phyloP scores from a whole-genome alignment of 2,329 filamentous ascomycete species.

The Zymoseptoria brevis region DNA sequence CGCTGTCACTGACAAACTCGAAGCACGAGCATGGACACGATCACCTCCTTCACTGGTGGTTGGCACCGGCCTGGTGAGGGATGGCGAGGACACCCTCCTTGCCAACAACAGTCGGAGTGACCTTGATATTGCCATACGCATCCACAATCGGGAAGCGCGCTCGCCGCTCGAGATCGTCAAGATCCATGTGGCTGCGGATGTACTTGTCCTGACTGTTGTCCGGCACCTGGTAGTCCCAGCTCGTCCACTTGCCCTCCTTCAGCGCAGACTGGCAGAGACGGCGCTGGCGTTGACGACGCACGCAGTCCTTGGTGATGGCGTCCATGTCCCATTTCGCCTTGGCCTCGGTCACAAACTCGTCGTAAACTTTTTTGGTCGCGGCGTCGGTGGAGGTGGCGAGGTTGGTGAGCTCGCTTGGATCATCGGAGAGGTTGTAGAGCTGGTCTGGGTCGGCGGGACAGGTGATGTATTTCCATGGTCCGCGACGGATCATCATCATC shows the following conservation, averaged over 20 bases:
- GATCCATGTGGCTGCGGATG: constrained; percentile 73
- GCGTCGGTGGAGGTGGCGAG: constrained; percentile 43
- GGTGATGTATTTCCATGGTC: constrained; percentile 82
- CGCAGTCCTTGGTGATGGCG: constrained; percentile 63
- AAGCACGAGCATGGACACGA: too few relatives aligned
- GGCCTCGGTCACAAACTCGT: constrained; percentile 67
- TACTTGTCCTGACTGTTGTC: constrained; percentile 61
- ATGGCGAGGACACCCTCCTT: constrained; percentile 19
- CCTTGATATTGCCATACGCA: constrained; percentile 31
- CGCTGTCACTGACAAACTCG: not conserved
- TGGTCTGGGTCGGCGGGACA: constrained; percentile 78
- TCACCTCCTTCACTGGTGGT: constrained; percentile 23
- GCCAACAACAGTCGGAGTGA: constrained; percentile 9
- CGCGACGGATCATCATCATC: constrained; percentile 87
- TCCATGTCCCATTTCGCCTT: constrained; percentile 72
- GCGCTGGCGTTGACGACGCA: constrained; percentile 70
- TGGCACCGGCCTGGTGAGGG: constrained; percentile 28
- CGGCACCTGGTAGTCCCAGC: constrained; percentile 77
- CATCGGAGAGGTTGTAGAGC: constrained; percentile 68
- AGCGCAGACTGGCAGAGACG: constrained; percentile 73
- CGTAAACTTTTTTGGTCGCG: constrained; percentile 34
- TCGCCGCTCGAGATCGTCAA: constrained; percentile 70
- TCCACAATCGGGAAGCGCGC: constrained; percentile 60
- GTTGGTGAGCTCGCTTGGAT: constrained; percentile 72
- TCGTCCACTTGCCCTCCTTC: constrained; percentile 64